phyloP scores from a whole-genome alignment of 2,329 filamentous ascomycete genomes.

The Talaromyces sp. region DNA sequence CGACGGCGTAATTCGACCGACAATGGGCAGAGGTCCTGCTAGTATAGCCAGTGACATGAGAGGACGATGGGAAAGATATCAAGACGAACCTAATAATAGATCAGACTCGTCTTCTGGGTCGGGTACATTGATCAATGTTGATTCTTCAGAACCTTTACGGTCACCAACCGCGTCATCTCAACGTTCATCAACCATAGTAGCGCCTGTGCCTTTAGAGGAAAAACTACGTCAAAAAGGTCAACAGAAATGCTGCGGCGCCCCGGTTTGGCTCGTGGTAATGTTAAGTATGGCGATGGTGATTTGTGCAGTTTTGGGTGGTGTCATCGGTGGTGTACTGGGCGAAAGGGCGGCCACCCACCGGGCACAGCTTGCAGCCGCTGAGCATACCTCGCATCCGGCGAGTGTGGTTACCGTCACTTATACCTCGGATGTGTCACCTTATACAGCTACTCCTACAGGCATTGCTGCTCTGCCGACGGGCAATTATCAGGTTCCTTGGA shows the following conservation, averaged over 20 bases:
- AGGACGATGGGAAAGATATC: conserved; percentile 24
- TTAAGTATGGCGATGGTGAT: conserved; percentile 47
- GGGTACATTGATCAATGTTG: conserved; percentile 22
- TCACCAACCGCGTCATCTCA: conserved; percentile 20
- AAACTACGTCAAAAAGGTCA: conserved; percentile 45
- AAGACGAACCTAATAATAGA: conserved; percentile 31
- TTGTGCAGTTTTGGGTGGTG: conserved; percentile 50
- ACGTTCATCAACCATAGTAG: conserved; percentile 21
- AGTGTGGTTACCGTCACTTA: conserved; percentile 47
- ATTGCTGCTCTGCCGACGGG: conserved; percentile 50
- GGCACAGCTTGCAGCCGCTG: conserved; percentile 10
- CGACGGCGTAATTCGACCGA: conserved; percentile 60
- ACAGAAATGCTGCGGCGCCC: conserved; percentile 49
- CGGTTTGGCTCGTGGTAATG: conserved; percentile 50
- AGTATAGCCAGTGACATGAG: conserved; percentile 27
- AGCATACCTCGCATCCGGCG: conserved; percentile 13
- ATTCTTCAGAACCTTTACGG: conserved; percentile 21
- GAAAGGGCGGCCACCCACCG: conserved; percentile 35
- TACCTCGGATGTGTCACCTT: conserved; percentile 50
- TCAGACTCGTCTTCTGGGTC: conserved; percentile 36
- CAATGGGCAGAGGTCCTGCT: conserved; percentile 48
- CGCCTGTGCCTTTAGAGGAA: conserved; percentile 36
- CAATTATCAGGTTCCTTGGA: conserved; percentile 47
- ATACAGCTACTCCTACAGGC: conserved; percentile 44
- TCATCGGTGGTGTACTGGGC: conserved; percentile 54